Conservation (phyloP, 2,329 filamentous ascomycete genomes). For the Trichophyton schoenleinii region DNA sequence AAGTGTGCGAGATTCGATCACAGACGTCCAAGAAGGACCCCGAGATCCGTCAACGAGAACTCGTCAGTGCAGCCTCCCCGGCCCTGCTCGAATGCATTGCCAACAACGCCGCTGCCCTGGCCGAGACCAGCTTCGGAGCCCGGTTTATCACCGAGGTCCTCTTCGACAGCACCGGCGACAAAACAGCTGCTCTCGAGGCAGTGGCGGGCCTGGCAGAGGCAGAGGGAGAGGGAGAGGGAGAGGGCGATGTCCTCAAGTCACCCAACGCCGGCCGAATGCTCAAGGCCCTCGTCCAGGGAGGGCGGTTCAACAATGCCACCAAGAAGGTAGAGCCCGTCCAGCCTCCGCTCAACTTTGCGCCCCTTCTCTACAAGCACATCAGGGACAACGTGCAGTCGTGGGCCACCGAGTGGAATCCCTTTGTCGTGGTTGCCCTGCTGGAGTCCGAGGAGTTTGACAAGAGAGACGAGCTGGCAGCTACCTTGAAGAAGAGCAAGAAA, state of each 20-base stretch:
- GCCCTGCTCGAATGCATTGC: conserved; percentile 63
- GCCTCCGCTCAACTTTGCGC: conserved; percentile 67
- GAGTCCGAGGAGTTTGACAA: conserved; percentile 61
- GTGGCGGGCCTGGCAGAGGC: conserved; percentile 39
- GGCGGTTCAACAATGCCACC: conserved; percentile 63
- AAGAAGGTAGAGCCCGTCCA: conserved; percentile 60
- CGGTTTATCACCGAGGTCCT: conserved; percentile 77
- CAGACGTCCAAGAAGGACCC: conserved; percentile 89
- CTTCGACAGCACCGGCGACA: conserved; percentile 62
- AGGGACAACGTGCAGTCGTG: conserved; percentile 62
- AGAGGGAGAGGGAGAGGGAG: conserved; percentile 19
- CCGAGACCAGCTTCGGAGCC: conserved; percentile 67
- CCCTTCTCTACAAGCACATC: conserved; percentile 70
- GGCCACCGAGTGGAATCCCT: conserved; percentile 77
- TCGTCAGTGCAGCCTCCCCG: conserved; percentile 61
- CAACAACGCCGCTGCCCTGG: conserved; percentile 53
- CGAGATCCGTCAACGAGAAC: conserved; percentile 59
- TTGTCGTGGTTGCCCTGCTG: conserved; percentile 68
- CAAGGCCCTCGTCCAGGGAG: conserved; percentile 81
- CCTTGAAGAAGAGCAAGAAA: conserved; percentile 61
- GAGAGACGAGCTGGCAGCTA: conserved; percentile 54
- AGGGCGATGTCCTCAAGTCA: conserved; percentile 43
- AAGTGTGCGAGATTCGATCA: conserved; percentile 66
- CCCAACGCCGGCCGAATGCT: conserved; percentile 68
- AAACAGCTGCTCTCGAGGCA: conserved; percentile 59